phyloP scores from a whole-genome alignment of 768 basidiomycete species.

The Psilocybe tampanensis region DNA sequence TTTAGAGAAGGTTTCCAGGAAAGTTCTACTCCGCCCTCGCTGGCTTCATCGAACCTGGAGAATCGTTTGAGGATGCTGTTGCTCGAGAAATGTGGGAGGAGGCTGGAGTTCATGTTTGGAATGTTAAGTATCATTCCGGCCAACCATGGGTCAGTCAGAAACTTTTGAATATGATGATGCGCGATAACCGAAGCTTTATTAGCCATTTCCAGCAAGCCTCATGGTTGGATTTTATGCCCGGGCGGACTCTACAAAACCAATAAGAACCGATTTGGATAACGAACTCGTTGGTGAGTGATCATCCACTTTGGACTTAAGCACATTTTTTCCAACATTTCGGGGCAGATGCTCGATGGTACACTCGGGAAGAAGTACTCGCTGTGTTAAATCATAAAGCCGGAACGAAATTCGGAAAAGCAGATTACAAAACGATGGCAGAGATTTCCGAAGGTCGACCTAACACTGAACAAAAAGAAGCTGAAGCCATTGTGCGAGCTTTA shows the following conservation, averaged over 20 bases:
- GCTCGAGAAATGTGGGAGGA: conserved; percentile 95
- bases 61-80: conserved; percentile 93
- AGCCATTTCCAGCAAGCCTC: conserved; percentile 90
- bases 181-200: not conserved
- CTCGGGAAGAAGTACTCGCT: conserved; percentile 66
- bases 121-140: conserved; percentile 81
- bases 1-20: conserved; percentile 63
- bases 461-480: conserved; percentile 15
- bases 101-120: conserved; percentile 85
- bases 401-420: conserved; percentile 46
- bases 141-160: conserved; percentile 75
- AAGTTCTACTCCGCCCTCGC: conserved; percentile 89
- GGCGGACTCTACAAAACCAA: conserved; percentile 71
- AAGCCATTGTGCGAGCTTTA: conserved; percentile 20
- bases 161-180: not conserved
- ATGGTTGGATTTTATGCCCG: conserved; percentile 91
- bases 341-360: conserved; percentile 89
- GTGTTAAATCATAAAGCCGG: conserved; percentile 63
- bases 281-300: conserved; percentile 81
- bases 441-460: conserved; percentile 35
- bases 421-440: conserved; percentile 53
- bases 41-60: conserved; percentile 94
- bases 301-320: not conserved
- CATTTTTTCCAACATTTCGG: not conserved
- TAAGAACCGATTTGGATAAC: conserved; percentile 89